Percentiles rank a stretch among this genome's conserved stretches.
Conservation (phyloP, 495 filamentous ascomycete genomes). For the Daldinia bambusicola region DNA sequence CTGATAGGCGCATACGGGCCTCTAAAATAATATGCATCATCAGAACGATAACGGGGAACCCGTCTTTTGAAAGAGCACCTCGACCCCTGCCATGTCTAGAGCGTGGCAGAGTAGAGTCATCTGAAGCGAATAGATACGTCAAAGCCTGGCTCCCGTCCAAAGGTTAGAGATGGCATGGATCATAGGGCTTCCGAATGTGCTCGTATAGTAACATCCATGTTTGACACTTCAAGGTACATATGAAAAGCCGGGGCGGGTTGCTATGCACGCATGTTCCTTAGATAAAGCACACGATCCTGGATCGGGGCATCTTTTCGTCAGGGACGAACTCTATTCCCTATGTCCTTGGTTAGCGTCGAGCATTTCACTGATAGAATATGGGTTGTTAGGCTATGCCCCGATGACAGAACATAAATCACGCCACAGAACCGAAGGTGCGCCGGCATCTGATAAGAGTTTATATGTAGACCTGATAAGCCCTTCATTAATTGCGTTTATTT, state of each 20-base stretch:
- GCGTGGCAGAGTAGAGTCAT: not conserved
- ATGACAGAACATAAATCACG: constrained; percentile 7
- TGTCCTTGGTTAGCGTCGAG: not conserved
- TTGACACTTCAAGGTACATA: not conserved
- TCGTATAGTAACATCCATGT: not conserved
- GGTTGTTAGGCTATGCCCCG: not conserved
- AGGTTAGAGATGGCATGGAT: not conserved
- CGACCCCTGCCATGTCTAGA: not conserved
- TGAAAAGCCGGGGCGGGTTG: not conserved
- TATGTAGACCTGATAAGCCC: not conserved
- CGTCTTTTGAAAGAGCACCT: not conserved
- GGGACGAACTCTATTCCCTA: constrained; percentile 13
- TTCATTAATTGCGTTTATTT: not conserved
- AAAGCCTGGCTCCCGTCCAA: not conserved
- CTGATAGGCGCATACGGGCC: not conserved
- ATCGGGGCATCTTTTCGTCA: not conserved
- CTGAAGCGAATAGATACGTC: not conserved
- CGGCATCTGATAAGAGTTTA: not conserved
- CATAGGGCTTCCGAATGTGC: constrained; percentile 3
- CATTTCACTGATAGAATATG: not conserved
- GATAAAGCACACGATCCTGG: not conserved
- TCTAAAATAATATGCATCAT: not conserved
- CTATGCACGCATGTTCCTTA: not conserved
- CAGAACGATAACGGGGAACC: not conserved
- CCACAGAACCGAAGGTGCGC: constrained; percentile 3